Evolutionary conservation across 768 basidiomycete genomes (phyloP).

Genomic region (Termitomyces sp.): DNA sequence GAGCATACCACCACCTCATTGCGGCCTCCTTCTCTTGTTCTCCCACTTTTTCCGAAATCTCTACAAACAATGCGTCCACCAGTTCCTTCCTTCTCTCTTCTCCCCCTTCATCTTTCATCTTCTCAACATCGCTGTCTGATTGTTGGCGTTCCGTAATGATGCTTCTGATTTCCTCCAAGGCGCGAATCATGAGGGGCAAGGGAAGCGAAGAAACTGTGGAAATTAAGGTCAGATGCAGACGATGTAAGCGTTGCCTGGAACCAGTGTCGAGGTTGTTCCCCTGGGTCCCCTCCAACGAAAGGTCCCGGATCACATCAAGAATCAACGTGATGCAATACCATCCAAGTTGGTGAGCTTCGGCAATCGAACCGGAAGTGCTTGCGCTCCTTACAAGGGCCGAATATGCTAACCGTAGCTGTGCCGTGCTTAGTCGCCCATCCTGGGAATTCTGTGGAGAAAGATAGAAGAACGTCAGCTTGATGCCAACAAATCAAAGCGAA

Average conservation of each 20-base stretch:
- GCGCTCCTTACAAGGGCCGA: constrained; percentile 69
- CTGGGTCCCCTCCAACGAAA: constrained; percentile 25
- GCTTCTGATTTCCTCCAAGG: constrained; percentile 48
- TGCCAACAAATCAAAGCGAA: constrained; percentile 11
- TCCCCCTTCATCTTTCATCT: constrained; percentile 12
- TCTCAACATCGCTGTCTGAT: constrained; percentile 21
- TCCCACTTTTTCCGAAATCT: constrained; percentile 62
- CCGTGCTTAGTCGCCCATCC: constrained; percentile 56
- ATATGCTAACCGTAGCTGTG: constrained; percentile 74
- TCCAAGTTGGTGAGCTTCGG: constrained; percentile 45
- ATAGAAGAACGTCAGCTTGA: constrained; percentile 10
- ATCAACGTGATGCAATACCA: constrained; percentile 68
- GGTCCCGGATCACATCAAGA: constrained; percentile 42
- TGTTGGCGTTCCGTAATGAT: constrained; percentile 29
- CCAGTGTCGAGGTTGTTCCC: constrained; percentile 17
- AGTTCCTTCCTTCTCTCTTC: constrained; percentile 39
- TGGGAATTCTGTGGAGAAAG: constrained; percentile 52
- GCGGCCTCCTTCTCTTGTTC: constrained; percentile 68
- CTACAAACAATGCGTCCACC: constrained; percentile 55
- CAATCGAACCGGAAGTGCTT: constrained; percentile 31
- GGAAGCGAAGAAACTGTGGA: constrained; percentile 66
- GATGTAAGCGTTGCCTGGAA: constrained; percentile 39
- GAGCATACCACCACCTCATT: constrained; percentile 73
- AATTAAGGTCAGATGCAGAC: constrained; percentile 63
- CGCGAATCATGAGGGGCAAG: constrained; percentile 49